These are phyloP conservation scores for Pouteria glomerata DNA, from an alignment of 148 eudicot genomes.

Conservation along the genomic window DNA sequence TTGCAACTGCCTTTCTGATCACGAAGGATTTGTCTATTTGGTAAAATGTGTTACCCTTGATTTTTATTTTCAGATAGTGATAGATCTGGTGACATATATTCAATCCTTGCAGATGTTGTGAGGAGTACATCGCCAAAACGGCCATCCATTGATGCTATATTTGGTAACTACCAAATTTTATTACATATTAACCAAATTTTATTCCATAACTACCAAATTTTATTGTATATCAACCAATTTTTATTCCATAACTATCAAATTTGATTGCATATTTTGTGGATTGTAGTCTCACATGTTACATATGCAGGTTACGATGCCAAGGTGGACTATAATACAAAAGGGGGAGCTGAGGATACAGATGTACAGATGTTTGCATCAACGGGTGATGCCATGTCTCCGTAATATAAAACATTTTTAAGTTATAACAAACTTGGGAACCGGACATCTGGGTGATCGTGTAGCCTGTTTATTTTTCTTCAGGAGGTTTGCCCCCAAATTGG, in stretches of 20 bases:
- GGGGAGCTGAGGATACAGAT: slow-evolving; percentile 49
- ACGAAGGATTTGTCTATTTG: no score
- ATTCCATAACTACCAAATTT: not conserved
- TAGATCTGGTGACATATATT: no score
- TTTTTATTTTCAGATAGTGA: not conserved
- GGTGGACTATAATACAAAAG: slow-evolving; percentile 30
- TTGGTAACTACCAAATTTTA: no score
- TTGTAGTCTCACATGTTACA: slow-evolving; percentile 15
- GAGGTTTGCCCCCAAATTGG: slow-evolving; percentile 15
- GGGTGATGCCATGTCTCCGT: slow-evolving; percentile 64
- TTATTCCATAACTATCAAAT: not conserved
- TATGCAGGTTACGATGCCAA: slow-evolving; percentile 22
- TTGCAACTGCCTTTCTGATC: no score
- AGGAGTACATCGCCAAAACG: slow-evolving; percentile 62
- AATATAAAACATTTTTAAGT: slow-evolving; percentile 1
- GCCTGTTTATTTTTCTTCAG: slow-evolving; percentile 31
- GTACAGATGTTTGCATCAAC: slow-evolving; percentile 56
- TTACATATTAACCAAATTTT: not conserved
- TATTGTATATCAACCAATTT: not conserved
- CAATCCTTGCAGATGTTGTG: slow-evolving; percentile 46
- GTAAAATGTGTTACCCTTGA: not conserved
- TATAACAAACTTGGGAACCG: not conserved
- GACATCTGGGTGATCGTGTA: slow-evolving; percentile 23
- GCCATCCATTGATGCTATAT: slow-evolving; percentile 49
- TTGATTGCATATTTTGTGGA: not conserved